These are phyloP conservation scores for Trichoderma aggressivum DNA, from an alignment of 2,329 filamentous ascomycete genomes.

Conservation along the genomic window DNA sequence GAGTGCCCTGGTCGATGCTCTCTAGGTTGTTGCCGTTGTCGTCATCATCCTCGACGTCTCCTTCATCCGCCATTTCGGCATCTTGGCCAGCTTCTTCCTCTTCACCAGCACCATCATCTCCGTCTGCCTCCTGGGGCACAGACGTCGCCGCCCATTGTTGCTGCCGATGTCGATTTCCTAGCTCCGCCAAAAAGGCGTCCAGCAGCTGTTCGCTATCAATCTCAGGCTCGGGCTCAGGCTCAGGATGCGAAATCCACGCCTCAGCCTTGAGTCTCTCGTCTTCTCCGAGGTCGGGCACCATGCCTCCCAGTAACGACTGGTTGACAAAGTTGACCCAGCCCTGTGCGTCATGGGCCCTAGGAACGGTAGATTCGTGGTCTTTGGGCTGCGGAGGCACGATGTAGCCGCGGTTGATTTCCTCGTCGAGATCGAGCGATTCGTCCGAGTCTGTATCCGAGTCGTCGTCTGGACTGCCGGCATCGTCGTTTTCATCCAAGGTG, in stretches of 20 bases:
- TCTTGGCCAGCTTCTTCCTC: neutral
- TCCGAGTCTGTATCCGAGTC: neutral
- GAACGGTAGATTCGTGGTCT: conserved; percentile 17
- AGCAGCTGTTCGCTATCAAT: conserved; percentile 24
- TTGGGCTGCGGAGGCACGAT: conserved; percentile 26
- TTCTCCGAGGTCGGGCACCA: conserved; percentile 23
- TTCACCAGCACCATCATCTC: neutral
- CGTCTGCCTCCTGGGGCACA: neutral
- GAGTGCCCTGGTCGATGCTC: neutral
- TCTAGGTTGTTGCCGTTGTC: neutral
- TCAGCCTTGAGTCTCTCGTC: conserved; percentile 28
- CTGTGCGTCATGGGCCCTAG: conserved; percentile 21
- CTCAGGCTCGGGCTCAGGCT: conserved; percentile 17
- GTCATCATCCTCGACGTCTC: neutral
- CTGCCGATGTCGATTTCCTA: neutral
- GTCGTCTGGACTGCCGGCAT: neutral
- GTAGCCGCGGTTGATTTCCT: conserved; percentile 35
- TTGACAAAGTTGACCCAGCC: conserved; percentile 31
- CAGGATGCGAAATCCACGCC: conserved; percentile 24
- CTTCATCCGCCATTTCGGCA: conserved; percentile 9
- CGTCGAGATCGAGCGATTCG: conserved; percentile 27
- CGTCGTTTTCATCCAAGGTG: conserved; percentile 20
- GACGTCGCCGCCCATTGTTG: neutral
- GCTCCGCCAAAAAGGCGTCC: conserved; percentile 23
- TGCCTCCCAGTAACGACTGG: conserved; percentile 25